A percentile compares a stretch with the other conserved stretches of the same genome.
Conservation (phyloP, 192 early-diverging fungal genomes). For the Martensiomyces pterosporus region DNA sequence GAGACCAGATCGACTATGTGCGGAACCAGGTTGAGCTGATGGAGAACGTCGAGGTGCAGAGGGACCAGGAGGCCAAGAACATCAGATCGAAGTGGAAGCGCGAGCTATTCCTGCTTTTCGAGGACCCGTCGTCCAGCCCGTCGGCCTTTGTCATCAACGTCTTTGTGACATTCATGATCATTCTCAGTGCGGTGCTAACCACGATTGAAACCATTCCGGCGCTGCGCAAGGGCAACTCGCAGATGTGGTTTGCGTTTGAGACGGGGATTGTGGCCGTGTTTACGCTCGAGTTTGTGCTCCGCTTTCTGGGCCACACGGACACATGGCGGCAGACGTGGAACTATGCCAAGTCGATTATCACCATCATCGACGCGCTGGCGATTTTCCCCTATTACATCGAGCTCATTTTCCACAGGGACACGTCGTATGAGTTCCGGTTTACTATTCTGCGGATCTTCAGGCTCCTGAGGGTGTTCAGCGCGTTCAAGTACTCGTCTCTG, state of each 20-base stretch:
- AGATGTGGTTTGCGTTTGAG: conserved; percentile 63
- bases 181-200: conserved; percentile 66
- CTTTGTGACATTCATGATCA: conserved; percentile 69
- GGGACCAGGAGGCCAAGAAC: conserved; percentile 39
- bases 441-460: conserved; percentile 77
- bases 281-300: conserved; percentile 66
- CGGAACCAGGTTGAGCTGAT: conserved; percentile 48
- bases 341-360: conserved; percentile 33
- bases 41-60: conserved; percentile 37
- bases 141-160: conserved; percentile 70
- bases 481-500: conserved; percentile 77
- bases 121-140: conserved; percentile 71
- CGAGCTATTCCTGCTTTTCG: conserved; percentile 65
- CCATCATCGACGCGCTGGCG: conserved; percentile 72
- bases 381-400: conserved; percentile 81
- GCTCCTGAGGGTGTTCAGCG: conserved; percentile 72
- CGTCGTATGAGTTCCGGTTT: conserved; percentile 76
- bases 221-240: conserved; percentile 52
- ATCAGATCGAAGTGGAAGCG: conserved; percentile 54
- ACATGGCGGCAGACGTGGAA: conserved; percentile 57
- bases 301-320: conserved; percentile 70
- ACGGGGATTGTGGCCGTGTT: conserved; percentile 68
- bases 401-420: conserved; percentile 59
- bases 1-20: conserved; percentile 49
- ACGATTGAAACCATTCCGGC: conserved; percentile 79